These are phyloP conservation scores for Fraxinus greggii DNA, from an alignment of 305 asterid species.

Conservation along the genomic window DNA sequence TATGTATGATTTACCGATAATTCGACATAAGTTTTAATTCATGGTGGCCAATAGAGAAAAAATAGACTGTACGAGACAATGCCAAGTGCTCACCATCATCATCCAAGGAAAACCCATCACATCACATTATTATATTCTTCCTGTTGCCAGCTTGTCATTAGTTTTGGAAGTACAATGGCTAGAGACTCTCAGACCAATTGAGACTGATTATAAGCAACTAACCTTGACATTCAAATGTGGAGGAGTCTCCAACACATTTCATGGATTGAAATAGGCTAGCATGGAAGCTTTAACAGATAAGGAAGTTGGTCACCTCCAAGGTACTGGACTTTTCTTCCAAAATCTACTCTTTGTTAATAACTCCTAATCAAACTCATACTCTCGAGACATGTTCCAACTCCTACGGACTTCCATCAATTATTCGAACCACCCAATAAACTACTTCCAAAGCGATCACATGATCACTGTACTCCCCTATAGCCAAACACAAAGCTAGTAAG, in stretches of 20 bases:
- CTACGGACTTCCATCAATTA: neutral
- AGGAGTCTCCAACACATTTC: neutral
- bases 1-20: neutral
- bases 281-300: neutral
- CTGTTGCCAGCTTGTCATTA: neutral
- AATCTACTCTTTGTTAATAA: neutral
- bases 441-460: neutral
- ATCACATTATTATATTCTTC: neutral
- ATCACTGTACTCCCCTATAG: neutral
- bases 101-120: neutral
- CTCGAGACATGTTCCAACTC: neutral
- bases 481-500: neutral
- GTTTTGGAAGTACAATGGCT: conserved; percentile 10
- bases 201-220: neutral
- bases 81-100: too few relatives aligned
- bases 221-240: neutral
- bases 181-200: neutral
- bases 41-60: neutral
- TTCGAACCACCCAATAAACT: neutral
- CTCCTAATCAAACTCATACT: neutral
- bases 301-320: neutral
- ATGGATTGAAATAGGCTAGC: neutral
- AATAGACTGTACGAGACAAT: neutral
- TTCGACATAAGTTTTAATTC: neutral
- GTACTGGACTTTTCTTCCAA: conserved; percentile 2